Evolutionary conservation across 805 yeast genomes (phyloP).

Genomic region (Candida ponderosae): DNA sequence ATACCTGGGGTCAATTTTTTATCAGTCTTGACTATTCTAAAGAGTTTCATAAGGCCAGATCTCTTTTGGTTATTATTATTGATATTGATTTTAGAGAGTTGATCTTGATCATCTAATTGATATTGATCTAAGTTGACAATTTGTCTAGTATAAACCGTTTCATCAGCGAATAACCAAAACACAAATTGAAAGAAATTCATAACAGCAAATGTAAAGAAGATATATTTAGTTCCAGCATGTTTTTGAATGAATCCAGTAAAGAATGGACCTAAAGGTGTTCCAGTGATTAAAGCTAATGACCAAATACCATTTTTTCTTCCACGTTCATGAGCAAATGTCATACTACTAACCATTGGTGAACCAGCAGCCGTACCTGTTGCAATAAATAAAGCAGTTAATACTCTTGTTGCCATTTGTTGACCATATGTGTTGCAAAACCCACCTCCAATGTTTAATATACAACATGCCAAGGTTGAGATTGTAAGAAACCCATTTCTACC

Average conservation of each 20-base stretch:
- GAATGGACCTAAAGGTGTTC: slow-evolving; percentile 50
- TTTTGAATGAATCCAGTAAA: slow-evolving; percentile 41
- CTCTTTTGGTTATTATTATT: no score
- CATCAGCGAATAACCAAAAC: slow-evolving; percentile 48
- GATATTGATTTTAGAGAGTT: no score
- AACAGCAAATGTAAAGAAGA: slow-evolving; percentile 49
- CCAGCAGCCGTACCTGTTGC: slow-evolving; percentile 55
- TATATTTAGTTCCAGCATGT: slow-evolving; percentile 42
- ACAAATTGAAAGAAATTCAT: slow-evolving; percentile 39
- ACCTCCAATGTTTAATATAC: slow-evolving; percentile 34
- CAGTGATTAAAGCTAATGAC: slow-evolving; percentile 47
- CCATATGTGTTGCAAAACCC: slow-evolving; percentile 40
- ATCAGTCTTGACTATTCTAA: not conserved
- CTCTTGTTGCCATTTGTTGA: slow-evolving; percentile 46
- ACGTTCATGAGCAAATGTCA: slow-evolving; percentile 50
- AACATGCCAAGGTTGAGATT: slow-evolving; percentile 27
- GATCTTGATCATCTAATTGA: not conserved
- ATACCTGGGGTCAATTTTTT: no score
- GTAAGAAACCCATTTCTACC: slow-evolving; percentile 37
- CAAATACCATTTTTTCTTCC: slow-evolving; percentile 51
- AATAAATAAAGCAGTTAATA: slow-evolving; percentile 48
- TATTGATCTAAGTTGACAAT: no score
- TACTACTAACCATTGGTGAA: slow-evolving; percentile 50
- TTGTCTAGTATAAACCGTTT: slow-evolving; percentile 56
- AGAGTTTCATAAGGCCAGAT: no score